Evolutionary conservation across 1,284 basidiomycete species (phyloP).

Genomic region (Neotropicomus parvogracilis): DNA sequence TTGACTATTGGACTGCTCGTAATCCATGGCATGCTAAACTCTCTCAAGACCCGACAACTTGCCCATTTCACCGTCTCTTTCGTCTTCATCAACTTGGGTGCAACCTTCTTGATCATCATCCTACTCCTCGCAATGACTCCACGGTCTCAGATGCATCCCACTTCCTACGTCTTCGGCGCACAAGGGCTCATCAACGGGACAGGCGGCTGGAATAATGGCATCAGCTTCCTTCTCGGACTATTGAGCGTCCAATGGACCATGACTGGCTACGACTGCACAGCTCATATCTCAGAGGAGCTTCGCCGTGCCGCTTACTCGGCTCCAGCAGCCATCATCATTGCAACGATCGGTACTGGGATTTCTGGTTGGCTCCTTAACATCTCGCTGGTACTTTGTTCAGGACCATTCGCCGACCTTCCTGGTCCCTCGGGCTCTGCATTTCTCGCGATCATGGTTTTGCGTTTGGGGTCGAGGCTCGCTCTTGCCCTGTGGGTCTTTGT

Average conservation of each 20-base stretch:
- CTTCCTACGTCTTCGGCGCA: constrained; percentile 76
- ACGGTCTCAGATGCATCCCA: constrained; percentile 75
- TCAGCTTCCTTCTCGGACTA: constrained; percentile 86
- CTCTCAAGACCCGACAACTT: constrained; percentile 76
- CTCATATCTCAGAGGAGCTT: constrained; percentile 92
- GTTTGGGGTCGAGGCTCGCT: constrained; percentile 70
- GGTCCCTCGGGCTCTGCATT: constrained; percentile 55
- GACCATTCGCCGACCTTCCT: constrained; percentile 60
- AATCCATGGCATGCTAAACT: constrained; percentile 78
- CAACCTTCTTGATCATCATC: constrained; percentile 77
- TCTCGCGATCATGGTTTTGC: constrained; percentile 64
- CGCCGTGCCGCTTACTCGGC: constrained; percentile 83
- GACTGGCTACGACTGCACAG: constrained; percentile 76
- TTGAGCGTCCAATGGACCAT: constrained; percentile 92
- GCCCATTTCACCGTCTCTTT: constrained; percentile 77
- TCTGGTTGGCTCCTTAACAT: constrained; percentile 85
- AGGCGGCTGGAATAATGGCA: constrained; percentile 75
- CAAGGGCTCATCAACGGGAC: constrained; percentile 69
- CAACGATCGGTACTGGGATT: constrained; percentile 82
- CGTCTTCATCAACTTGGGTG: constrained; percentile 84
- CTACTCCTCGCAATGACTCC: constrained; percentile 78
- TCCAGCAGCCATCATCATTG: constrained; percentile 80
- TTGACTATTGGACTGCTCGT: constrained; percentile 70
- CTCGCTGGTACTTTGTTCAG: constrained; percentile 79
- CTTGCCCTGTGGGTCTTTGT: constrained; percentile 76